Evolutionary conservation across 2,329 filamentous ascomycete species (phyloP).

Genomic region (Trichoderma sp.): DNA sequence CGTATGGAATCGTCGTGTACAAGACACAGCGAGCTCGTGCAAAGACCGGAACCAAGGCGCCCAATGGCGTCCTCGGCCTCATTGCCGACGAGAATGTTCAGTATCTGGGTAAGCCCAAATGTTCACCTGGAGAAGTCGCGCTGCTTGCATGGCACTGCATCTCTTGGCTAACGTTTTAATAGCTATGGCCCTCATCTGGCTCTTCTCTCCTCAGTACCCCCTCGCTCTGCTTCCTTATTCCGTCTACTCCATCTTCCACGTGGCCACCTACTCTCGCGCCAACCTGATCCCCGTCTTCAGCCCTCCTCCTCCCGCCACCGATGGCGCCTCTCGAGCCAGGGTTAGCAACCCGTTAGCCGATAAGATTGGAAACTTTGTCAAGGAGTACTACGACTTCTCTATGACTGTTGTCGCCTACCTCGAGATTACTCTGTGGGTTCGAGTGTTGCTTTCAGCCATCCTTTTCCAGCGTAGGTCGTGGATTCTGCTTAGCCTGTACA

Average conservation of each 20-base stretch:
- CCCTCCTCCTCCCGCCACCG: conserved; percentile 58
- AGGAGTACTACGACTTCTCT: conserved; percentile 94
- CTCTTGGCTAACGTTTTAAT: conserved; percentile 16
- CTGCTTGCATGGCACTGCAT: not conserved
- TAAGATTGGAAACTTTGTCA: conserved; percentile 87
- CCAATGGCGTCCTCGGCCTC: conserved; percentile 59
- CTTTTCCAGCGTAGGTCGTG: conserved; percentile 89
- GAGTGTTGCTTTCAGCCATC: conserved; percentile 74
- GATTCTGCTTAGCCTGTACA: conserved; percentile 83
- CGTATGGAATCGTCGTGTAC: conserved; percentile 98
- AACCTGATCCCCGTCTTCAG: conserved; percentile 86
- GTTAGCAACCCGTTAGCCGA: conserved; percentile 65
- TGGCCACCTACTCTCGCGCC: conserved; percentile 91
- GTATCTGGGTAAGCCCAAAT: conserved; percentile 73
- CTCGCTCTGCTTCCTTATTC: conserved; percentile 90
- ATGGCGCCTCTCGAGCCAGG: conserved; percentile 47
- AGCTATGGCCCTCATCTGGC: conserved; percentile 96
- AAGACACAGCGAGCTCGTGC: conserved; percentile 89
- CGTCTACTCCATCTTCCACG: conserved; percentile 98
- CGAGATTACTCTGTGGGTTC: conserved; percentile 83
- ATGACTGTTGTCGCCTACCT: conserved; percentile 90
- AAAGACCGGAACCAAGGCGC: conserved; percentile 65
- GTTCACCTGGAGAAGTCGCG: not conserved
- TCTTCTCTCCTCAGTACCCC: conserved; percentile 83
- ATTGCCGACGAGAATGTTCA: conserved; percentile 93